Conservation (phyloP, 2,329 filamentous ascomycete genomes). For the Coniochaeta ligniaria region DNA sequence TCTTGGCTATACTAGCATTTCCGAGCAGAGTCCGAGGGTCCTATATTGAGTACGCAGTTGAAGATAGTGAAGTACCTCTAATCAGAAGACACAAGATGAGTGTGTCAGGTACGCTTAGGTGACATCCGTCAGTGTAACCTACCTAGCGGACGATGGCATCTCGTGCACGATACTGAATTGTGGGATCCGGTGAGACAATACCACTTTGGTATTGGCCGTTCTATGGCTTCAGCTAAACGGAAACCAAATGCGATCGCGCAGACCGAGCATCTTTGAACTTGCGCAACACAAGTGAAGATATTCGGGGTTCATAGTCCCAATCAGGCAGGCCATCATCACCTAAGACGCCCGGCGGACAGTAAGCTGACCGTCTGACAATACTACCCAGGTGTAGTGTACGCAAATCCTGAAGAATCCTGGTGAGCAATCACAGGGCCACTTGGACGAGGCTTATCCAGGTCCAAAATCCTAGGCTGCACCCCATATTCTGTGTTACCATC, state of each 20-base stretch:
- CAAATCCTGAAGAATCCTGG: background rate
- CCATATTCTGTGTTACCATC: background rate
- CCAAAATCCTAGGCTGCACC: background rate
- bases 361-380: background rate
- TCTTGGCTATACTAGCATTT: too few species aligned
- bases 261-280: background rate
- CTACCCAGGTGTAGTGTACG: background rate
- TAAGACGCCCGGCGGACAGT: background rate
- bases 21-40: background rate
- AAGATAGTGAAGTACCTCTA: background rate
- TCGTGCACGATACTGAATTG: background rate
- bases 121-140: background rate
- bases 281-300: background rate
- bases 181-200: background rate
- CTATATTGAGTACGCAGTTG: background rate
- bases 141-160: background rate
- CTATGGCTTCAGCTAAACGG: background rate
- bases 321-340: background rate
- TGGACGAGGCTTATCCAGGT: background rate
- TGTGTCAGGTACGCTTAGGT: too few species aligned
- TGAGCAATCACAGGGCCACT: background rate
- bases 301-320: background rate
- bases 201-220: background rate
- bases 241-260: background rate
- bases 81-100: background rate